Evolutionary conservation across 345 rosid species (phyloP), one percentile per base, ranked within the genome.

Genomic region (Pistacia vera): DNA sequence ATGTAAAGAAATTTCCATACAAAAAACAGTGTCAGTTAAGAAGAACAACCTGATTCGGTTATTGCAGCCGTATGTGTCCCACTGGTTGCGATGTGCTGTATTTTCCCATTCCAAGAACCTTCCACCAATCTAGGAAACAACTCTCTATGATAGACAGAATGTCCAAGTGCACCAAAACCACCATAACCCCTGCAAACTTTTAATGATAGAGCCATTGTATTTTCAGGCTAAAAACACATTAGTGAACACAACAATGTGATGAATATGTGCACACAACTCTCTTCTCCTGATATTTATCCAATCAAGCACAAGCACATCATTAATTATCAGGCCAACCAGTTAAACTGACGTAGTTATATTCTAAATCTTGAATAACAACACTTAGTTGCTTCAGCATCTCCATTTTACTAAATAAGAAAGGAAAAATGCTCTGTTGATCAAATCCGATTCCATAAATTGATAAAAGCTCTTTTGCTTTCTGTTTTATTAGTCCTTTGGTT

Each of bases 111-210:
- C 92, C 93, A 92, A 71, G 80, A 61, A n/a, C 92, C 90, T 65
- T 93, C 90, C 33, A 96, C 98, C 84, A 92, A 80, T 85, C 92
- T 89, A 59, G 97, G 99, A 10, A 92, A 74, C 14, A 92, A 85
- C 83, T 95, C 99, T 80, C 97, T 85, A 44, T 85, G 88, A 83
- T 92, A 93, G 81, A 96, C 98, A 35, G 86, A 80, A 82, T 96
- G 99, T 2, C 99, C 97, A 68, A 93, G 90, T 6, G 99, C 98
- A 78, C 98, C 98, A 84, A 96, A 93, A 51, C 99, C 98, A 33
- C 98, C 99, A 85, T 93, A 92, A 28, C 99, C 98, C 97, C 97
- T 92, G 87, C 70, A 82, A 80, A 78, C 94, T 79, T 81, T 67
- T 71, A 79, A 51, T 69, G 46, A 83, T 63, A 79, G 70, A 71